Evolutionary conservation across 179 eudicot species (phyloP), one percentile per base, ranked within the genome.

Genomic region (Camellia oleifera): DNA sequence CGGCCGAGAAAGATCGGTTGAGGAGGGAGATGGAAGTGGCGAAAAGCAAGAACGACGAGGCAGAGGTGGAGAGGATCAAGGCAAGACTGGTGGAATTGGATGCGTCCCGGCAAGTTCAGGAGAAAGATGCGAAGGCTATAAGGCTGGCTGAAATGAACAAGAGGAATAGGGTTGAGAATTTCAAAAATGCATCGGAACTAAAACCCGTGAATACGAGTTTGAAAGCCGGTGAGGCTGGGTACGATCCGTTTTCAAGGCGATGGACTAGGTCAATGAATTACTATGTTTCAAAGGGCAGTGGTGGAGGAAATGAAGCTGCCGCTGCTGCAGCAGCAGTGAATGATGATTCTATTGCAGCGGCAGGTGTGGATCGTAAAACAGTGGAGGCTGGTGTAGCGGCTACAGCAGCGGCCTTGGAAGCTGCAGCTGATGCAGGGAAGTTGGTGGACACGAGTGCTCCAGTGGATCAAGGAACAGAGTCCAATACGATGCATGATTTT

Each of bases 241-340:
- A 96, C 77, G 99, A 96, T 75, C 99, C 99, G 7, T 96, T 96
- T 83, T 96, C 99, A 6, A 92, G 99, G 82, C 91, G 99, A 77
- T 96, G 99, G 99, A 96, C 99, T 17, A 81, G 97, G 84, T 96
- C 99, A 6, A 89, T 81, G 79, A 95, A 95, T 83, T 95, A 95
- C 81, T 95, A 92, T 60, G 79, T 88, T 23, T 71, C 92, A 13
- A 90, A 90, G 80, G 48, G 82, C 46, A 82, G 79, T 64, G 93
- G 81, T 14, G 97, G 85, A 75, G 81, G 78, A 23, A 52, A 70
- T 48, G 74, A 46, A 32, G 57, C 56, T 5, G 74, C 54, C 17
- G 73, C 50, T 42, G 88, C 77, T 7, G 85, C n/a, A 10, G 83
- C 45, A 1, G 82, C 76, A 32, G 81, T 7, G 17, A 77, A 76